Evolutionary conservation across 2,329 filamentous ascomycete species (phyloP).

Genomic region (Sporothrix luriei): DNA sequence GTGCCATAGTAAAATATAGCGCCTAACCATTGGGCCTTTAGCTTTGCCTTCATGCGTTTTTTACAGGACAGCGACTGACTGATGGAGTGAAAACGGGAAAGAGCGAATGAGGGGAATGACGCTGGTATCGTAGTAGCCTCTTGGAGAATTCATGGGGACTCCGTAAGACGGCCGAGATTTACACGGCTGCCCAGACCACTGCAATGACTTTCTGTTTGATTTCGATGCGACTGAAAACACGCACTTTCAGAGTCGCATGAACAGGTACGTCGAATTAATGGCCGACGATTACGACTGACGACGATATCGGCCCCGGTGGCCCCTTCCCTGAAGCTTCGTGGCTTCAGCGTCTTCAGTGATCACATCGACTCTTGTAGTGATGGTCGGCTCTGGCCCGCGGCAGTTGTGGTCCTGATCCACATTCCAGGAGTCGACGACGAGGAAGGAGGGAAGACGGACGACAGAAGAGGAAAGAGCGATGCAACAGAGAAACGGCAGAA

Average conservation of each 20-base stretch:
- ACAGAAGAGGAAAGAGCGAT: neutral
- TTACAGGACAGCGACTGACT: constrained; percentile 6
- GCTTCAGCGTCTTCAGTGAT: no score
- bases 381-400: neutral
- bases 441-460: neutral
- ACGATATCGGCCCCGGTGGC: neutral
- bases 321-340: neutral
- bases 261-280: neutral
- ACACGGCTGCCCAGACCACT: no score
- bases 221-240: neutral
- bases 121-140: no score
- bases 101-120: neutral
- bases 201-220: neutral
- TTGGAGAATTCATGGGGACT: no score
- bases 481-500: neutral
- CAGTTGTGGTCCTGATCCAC: constrained; percentile 3
- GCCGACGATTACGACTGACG: neutral
- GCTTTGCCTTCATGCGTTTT: neutral
- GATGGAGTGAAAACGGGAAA: no score
- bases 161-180: no score
- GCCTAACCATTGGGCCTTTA: neutral
- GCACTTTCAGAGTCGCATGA: no score
- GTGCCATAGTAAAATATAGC: neutral
- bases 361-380: no score
- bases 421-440: no score